These are phyloP conservation scores for Geum urbanum DNA, from an alignment of 306 rosid species.

Conservation along the genomic window DNA sequence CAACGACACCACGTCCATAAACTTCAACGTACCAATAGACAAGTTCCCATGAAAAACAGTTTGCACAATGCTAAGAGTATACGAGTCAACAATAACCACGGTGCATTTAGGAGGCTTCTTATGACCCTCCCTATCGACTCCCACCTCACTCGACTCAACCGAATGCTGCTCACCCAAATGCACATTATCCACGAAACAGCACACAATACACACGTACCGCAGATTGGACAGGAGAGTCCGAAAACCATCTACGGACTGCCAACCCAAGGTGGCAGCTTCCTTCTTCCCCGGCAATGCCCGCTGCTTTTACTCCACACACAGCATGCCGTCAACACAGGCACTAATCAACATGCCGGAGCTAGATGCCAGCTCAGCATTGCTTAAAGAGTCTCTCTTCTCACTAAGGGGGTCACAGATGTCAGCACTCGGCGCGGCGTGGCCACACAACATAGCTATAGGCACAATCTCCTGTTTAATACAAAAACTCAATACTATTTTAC, in stretches of 20 bases:
- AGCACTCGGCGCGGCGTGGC: conserved; percentile 76
- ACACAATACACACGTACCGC: conserved; percentile 77
- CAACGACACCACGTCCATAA: conserved; percentile 64
- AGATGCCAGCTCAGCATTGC: conserved; percentile 24
- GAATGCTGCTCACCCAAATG: conserved; percentile 35
- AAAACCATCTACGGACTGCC: conserved; percentile 73
- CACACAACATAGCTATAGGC: conserved; percentile 81
- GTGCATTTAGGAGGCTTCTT: conserved; percentile 64
- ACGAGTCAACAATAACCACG: conserved; percentile 68
- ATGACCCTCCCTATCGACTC: conserved; percentile 49
- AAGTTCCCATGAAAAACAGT: conserved; percentile 76
- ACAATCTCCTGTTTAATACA: conserved; percentile 56
- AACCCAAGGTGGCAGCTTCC: conserved; percentile 92
- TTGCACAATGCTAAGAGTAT: conserved; percentile 66
- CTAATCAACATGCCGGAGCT: conserved; percentile 65
- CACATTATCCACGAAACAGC: conserved; percentile 55
- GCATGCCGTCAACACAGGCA: conserved; percentile 78
- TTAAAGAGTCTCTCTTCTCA: conserved; percentile 25
- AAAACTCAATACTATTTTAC: not conserved
- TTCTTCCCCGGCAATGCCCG: conserved; percentile 81
- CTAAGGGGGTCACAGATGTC: conserved; percentile 66
- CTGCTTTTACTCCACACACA: conserved; percentile 93
- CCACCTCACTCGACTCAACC: conserved; percentile 38
- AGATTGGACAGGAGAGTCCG: conserved; percentile 61
- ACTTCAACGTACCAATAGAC: conserved; percentile 66